These are phyloP conservation scores for Ogataea nonfermentans DNA, from an alignment of 805 yeast genomes.

Conservation along the genomic window DNA sequence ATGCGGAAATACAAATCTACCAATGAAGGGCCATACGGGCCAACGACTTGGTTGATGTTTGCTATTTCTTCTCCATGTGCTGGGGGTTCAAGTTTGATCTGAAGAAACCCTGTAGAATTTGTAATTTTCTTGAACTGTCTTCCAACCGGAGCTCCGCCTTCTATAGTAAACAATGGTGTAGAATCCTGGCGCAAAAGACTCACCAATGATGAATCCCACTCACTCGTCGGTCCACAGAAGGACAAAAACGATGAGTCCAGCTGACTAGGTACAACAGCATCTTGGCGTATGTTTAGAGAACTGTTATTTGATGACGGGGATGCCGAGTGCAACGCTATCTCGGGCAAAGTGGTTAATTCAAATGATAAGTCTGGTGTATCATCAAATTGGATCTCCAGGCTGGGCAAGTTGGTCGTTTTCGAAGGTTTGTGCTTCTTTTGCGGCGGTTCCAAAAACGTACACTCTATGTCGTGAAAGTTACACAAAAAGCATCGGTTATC, in stretches of 20 bases:
- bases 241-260: neutral
- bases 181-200: neutral
- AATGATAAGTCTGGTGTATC: neutral
- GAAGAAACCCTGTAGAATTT: constrained; percentile 7
- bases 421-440: constrained; percentile 13
- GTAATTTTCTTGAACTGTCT: constrained; percentile 9
- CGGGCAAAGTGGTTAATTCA: neutral
- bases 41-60: constrained; percentile 65
- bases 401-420: neutral
- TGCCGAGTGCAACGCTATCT: neutral
- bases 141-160: constrained; percentile 1
- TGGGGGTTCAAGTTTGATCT: neutral
- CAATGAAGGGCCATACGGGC: constrained; percentile 74
- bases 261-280: neutral
- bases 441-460: constrained; percentile 19
- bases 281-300: no score
- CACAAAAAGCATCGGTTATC: constrained; percentile 15
- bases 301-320: neutral
- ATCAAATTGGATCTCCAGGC: neutral
- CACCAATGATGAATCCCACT: constrained; percentile 15
- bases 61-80: constrained; percentile 36
- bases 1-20: constrained; percentile 64
- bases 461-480: constrained; percentile 15
- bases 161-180: constrained; percentile 4
- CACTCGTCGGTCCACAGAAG: constrained; percentile 14